Conservation (phyloP, 2,329 filamentous ascomycete species). For the Alternaria solani region DNA sequence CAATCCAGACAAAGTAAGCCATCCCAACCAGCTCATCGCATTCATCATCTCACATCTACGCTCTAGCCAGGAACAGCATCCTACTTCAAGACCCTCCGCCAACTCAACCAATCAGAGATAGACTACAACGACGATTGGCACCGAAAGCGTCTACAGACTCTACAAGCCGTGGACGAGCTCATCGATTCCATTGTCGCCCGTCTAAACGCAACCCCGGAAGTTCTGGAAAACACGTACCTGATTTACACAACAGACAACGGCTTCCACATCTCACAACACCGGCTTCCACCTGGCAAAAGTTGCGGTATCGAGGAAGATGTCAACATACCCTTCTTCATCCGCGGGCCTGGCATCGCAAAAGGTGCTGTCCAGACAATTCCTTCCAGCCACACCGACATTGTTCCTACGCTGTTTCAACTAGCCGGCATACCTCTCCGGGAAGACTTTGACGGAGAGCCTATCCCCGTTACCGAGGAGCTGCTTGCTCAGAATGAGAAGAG, state of each 20-base stretch:
- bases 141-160: slow-evolving; percentile 57
- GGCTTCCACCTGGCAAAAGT: slow-evolving; percentile 52
- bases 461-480: slow-evolving; percentile 40
- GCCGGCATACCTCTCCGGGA: slow-evolving; percentile 42
- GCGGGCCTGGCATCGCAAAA: slow-evolving; percentile 49
- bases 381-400: slow-evolving; percentile 53
- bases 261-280: slow-evolving; percentile 53
- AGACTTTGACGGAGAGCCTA: slow-evolving; percentile 50
- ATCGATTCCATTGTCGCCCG: slow-evolving; percentile 57
- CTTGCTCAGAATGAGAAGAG: slow-evolving; percentile 20
- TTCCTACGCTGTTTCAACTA: slow-evolving; percentile 50
- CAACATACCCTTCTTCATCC: slow-evolving; percentile 53
- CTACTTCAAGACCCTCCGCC: slow-evolving; percentile 31
- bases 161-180: slow-evolving; percentile 65
- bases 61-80: slow-evolving; percentile 26
- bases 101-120: slow-evolving; percentile 57
- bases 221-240: slow-evolving; percentile 59
- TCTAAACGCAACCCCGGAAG: slow-evolving; percentile 49
- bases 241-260: slow-evolving; percentile 55
- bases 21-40: neutral
- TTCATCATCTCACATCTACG: neutral
- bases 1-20: slow-evolving; percentile 63
- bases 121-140: slow-evolving; percentile 64
- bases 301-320: slow-evolving; percentile 54
- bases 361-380: slow-evolving; percentile 32